Evolutionary conservation across 805 yeast genomes (phyloP), one percentile per base, ranked within the genome.

Genomic region (Metschnikowia chrysomelidarum): DNA sequence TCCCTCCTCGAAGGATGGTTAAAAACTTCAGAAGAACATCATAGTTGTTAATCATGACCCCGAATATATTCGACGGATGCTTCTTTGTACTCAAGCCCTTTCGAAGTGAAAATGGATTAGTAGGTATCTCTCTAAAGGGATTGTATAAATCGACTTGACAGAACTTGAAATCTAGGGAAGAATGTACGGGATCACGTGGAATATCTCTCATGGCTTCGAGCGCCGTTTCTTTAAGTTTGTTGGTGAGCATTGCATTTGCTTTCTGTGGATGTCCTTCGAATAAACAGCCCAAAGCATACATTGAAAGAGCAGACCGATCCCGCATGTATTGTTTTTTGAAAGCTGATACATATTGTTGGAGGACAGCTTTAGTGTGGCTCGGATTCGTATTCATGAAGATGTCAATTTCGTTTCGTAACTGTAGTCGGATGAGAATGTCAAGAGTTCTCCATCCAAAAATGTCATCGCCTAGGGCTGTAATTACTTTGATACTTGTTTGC

Each of bases 81-180:
- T 24, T 33, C n/a, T 33, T 25, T 24, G 42, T 34, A 23, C 37
- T 38, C 20, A 44, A 23, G 2, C 44, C 46, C 19, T 41, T 34
- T 7, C 40, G 29, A n/a, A 46, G 16, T 11, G 36, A 27, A 6
- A 46, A 36, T 2, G 50, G 50, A 12, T 46, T 48, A 5, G 18
- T 11, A 1, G 44, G 21, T 6, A 34, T 31, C 8, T 21, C 21
- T 7, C 46, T 30, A 23, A 43, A 43, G 9, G 50, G 50, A 17
- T 35, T 36, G 21, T 37, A 35, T 7, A 45, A 24, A 15, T 28
- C 27, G 9, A 40, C 19, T 2, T 26, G 33, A 9, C 40, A 34
- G 12, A 40, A 33, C 16, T 24, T 27, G 12, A 43, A 29, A 4
- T 29, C 10, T 7, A 31, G 18, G 3, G 22, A 11, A 10, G 36